Percentiles rank a stretch among this genome's conserved stretches.
These are phyloP conservation scores for Noccaea bulbosa DNA, from an alignment of 345 rosid genomes.

Conservation along the genomic window DNA sequence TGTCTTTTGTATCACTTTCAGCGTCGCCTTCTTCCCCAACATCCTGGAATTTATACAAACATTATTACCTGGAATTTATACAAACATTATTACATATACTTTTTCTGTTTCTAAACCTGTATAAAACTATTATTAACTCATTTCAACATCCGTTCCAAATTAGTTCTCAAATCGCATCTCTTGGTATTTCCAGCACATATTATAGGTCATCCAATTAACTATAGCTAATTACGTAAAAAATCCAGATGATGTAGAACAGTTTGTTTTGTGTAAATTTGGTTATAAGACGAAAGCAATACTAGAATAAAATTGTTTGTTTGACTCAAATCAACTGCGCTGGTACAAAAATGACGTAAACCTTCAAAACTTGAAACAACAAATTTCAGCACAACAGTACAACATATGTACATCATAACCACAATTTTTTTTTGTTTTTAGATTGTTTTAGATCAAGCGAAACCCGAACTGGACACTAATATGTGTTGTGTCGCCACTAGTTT, in stretches of 20 bases:
- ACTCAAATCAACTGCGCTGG: neutral
- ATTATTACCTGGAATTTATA: conserved; percentile 52
- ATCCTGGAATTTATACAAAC: conserved; percentile 51
- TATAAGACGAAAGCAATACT: neutral
- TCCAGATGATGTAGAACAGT: too few relatives aligned
- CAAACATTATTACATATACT: conserved; percentile 5
- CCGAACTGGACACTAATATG: neutral
- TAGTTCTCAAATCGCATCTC: neutral
- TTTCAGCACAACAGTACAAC: neutral
- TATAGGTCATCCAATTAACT: neutral
- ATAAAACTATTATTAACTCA: neutral
- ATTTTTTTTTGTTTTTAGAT: neutral
- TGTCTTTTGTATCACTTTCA: conserved; percentile 63
- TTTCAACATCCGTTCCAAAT: neutral
- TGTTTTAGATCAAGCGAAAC: neutral
- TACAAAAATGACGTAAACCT: neutral
- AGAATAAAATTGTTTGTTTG: neutral
- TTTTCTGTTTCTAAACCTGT: neutral
- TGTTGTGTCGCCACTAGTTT: neutral
- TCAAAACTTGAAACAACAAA: neutral
- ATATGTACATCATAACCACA: neutral
- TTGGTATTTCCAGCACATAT: neutral
- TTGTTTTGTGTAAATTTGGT: neutral
- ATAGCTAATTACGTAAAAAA: too few relatives aligned
- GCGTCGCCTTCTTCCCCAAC: conserved; percentile 66